A percentile compares a stretch with the other conserved stretches of the same genome.
These are phyloP conservation scores for Trichoderma pleuroti DNA, from an alignment of 2,329 filamentous ascomycete species.

Conservation along the genomic window DNA sequence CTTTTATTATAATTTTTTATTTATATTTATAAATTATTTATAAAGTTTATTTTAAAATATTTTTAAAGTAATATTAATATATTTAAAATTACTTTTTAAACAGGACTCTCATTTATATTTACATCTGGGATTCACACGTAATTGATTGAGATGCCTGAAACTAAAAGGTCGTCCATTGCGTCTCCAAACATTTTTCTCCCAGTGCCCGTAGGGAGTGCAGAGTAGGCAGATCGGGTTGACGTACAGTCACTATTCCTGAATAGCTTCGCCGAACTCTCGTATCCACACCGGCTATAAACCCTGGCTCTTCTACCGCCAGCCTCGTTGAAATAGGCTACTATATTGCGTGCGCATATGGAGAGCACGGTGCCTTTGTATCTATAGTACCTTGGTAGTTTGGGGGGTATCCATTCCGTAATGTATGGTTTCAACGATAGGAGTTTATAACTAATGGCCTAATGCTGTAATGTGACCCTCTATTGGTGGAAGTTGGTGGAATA, in stretches of 20 bases:
- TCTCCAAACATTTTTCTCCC: too few species aligned
- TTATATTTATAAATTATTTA: too few species aligned
- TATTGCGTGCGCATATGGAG: not conserved
- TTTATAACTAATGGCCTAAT: not conserved
- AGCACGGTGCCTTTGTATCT: not conserved
- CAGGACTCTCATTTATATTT: not conserved
- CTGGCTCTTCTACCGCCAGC: not conserved
- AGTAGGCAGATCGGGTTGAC: not conserved
- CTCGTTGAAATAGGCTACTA: not conserved
- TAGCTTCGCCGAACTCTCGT: not conserved
- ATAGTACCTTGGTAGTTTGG: not conserved
- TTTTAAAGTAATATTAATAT: too few species aligned
- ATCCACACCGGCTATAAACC: not conserved
- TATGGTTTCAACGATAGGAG: not conserved
- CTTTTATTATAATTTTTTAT: too few species aligned
- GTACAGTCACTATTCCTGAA: slow-evolving; percentile 2
- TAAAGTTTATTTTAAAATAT: too few species aligned
- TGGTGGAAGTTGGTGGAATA: not conserved
- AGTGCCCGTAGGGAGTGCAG: not conserved
- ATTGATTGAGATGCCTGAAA: not conserved
- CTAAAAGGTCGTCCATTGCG: not conserved
- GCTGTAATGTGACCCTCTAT: not conserved
- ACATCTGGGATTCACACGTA: not conserved
- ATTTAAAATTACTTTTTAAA: too few species aligned
- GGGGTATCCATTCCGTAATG: not conserved